phyloP scores from a whole-genome alignment of 768 basidiomycete genomes.

The Guyanaporus albipodus region DNA sequence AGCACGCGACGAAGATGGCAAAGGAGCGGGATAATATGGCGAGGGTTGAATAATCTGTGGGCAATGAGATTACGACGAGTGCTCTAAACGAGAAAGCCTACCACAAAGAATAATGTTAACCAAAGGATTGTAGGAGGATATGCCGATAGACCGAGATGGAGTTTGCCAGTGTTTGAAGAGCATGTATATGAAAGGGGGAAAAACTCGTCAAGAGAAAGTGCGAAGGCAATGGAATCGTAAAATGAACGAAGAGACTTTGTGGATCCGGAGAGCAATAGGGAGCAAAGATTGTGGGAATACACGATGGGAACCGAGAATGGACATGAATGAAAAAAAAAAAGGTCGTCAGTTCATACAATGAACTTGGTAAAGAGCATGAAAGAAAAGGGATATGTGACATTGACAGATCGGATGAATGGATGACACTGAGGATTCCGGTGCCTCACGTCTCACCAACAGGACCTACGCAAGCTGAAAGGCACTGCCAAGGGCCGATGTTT shows the following conservation, averaged over 20 bases:
- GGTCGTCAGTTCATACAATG: background rate
- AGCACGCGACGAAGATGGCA: background rate
- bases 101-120: slow-evolving; percentile 13
- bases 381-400: slow-evolving; percentile 10
- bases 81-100: background rate
- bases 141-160: slow-evolving; percentile 1
- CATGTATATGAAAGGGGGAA: background rate
- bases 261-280: background rate
- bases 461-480: slow-evolving; percentile 63
- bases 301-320: background rate
- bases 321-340: background rate
- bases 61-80: background rate
- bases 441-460: slow-evolving; percentile 1
- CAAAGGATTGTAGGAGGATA: slow-evolving; percentile 8
- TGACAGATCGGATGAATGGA: slow-evolving; percentile 1
- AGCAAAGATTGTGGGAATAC: slow-evolving; percentile 5
- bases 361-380: background rate
- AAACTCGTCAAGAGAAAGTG: background rate
- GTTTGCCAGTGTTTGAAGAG: background rate
- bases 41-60: slow-evolving; percentile 2
- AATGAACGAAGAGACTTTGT: slow-evolving; percentile 4
- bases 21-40: slow-evolving; percentile 7
- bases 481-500: slow-evolving; percentile 51
- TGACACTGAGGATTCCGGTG: slow-evolving; percentile 1
- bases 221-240: background rate